Base-by-base conservation (phyloP, 306 rosid species). In the Corylus heterophylla region DNA sequence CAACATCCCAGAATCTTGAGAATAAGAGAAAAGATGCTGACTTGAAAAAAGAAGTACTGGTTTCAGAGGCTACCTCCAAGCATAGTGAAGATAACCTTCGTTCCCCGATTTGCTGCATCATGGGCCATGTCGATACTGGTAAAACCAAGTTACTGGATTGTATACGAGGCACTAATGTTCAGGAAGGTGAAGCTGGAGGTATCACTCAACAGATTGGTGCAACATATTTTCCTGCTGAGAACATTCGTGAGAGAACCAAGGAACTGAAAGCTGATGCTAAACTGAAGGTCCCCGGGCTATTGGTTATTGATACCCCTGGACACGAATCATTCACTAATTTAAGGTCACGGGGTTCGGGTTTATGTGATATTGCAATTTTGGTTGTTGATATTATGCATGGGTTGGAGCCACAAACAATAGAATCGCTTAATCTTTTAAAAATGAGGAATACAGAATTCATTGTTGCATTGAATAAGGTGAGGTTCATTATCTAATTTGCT, bases 361-460 rank as follows among this genome's bases (percentile, higher is more conserved):
- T 93, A 81, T 93, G 99, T 80, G 99, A 95, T 82, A 93, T 93
- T 73, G 98, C 99, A 52, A 93, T 95, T 83, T 86, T 93, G 89
- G 98, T 95, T 71, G 99, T 95, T 69, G 99, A 95, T 83, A 91
- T 95, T 70, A 95, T 95, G 99, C 98, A 95, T 78, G 99, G 99
- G 71, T 84, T 95, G 80, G 96, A 95, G 90, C 99, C 83, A 42
- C 99, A 93, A 71, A 95, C 99, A 74, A 93, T 90, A 63, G 99
- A 95, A 80, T 95, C 99, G 4, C 89, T 95, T 75, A 90, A 95
- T 76, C 92, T 95, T 58, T 90, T 95, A 84, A 95, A 83, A 83
- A 93, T 90, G 98, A 93, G 98, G 89, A 91, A 91, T 82, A 93
- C 99, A 4, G 98, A 95, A 78, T 95, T 95, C 84, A 95, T 95